Base-by-base conservation (phyloP, 1,284 basidiomycete genomes). In the Prillingera fragicola region DNA sequence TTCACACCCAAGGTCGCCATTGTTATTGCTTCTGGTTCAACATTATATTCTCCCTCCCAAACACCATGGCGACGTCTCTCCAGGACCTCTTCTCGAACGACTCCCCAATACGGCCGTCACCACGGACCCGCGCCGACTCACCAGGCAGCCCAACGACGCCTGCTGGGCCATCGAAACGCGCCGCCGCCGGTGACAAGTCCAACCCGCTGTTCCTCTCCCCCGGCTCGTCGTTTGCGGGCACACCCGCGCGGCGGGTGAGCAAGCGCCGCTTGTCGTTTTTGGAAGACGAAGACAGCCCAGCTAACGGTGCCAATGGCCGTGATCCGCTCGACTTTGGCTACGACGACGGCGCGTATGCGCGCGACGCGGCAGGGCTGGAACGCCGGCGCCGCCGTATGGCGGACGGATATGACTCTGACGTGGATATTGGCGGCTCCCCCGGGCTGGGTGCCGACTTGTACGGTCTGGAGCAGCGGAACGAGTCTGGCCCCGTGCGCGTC, bases 131-230 rank as follows among this genome's bases (percentile, higher is more conserved):
- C 43, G 28, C 39, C 31, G 25, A 8, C 2, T 17, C n/a, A 31
- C 29, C 6, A n/a, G n/a, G 29, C 29, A 15, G 14, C 7, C 29
- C 29, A 8, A 17, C 10, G 37, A 25, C 27, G 4, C 19, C 24
- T 22, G 19, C 12, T 3, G 41, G 38, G 21, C 42, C 45, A 13
- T 41, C 50, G 5, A 31, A 34, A 12, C 41, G 24, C n/a, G 37
- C 15, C 8, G 24, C 29, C 5, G 10, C 34, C 25, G 6, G 27
- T 34, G 33, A n/a, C 21, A 5, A 25, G 33, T 4, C 37, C 13
- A 50, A 59, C 29, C 54, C 60, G 13, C 49, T 65, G 21, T 65
- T 65, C 54, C 45, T 65, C 31, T 61, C 63, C 5, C 59, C 63
- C 3, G 48, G 50, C n/a, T 48, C 42, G 4, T 46, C 52, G 5